Percentiles rank a stretch among this genome's conserved stretches.
phyloP scores from a whole-genome alignment of 257 asterid species.

The Vinca minor region DNA sequence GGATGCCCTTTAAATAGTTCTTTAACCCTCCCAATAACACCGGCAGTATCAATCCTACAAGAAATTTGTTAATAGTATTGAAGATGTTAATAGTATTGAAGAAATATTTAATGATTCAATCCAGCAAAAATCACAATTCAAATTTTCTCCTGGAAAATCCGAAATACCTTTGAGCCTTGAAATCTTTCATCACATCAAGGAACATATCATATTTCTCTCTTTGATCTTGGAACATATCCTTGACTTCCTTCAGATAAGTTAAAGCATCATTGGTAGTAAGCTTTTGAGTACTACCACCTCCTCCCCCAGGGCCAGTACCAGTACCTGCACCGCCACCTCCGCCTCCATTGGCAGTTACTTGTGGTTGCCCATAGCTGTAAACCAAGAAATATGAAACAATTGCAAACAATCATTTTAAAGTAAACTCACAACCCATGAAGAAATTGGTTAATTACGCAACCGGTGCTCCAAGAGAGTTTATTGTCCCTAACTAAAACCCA shows the following conservation, averaged over 20 bases:
- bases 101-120: background rate
- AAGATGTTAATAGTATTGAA: too few relatives aligned
- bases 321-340: constrained; percentile 29
- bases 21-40: constrained; percentile 89
- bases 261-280: constrained; percentile 91
- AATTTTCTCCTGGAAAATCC: constrained; percentile 7
- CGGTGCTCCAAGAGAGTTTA: background rate
- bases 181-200: constrained; percentile 97
- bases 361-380: constrained; percentile 54
- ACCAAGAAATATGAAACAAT: background rate
- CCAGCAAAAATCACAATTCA: background rate
- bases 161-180: constrained; percentile 89
- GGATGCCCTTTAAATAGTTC: constrained; percentile 93
- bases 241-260: constrained; percentile 87
- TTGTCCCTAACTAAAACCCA: background rate
- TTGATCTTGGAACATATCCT: constrained; percentile 94
- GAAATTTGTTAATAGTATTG: constrained; percentile 16
- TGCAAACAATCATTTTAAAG: background rate
- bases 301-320: constrained; percentile 20
- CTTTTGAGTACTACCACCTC: constrained; percentile 47
- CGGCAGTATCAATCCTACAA: constrained; percentile 83
- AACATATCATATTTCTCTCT: constrained; percentile 87
- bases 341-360: constrained; percentile 37
- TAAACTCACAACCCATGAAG: background rate
- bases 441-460: background rate